phyloP scores from a whole-genome alignment of 768 basidiomycete genomes.

The Agaricus subrufescens region DNA sequence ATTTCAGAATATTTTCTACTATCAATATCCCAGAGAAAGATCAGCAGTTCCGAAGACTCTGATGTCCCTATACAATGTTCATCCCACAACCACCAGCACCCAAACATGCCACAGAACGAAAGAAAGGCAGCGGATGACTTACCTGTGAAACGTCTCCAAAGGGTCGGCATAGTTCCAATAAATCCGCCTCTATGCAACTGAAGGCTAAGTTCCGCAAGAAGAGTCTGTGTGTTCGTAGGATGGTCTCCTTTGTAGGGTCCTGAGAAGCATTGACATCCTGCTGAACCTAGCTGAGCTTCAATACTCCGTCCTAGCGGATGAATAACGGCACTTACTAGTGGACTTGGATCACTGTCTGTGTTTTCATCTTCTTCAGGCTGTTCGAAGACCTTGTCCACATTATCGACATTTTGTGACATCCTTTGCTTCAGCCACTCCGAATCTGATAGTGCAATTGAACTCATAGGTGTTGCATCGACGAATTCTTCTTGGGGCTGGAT shows the following conservation, averaged over 20 bases:
- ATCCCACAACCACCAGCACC: conserved; percentile 24
- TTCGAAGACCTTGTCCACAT: conserved; percentile 47
- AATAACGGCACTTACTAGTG: conserved; percentile 7
- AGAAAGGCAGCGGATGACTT: conserved; percentile 19
- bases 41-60: conserved; percentile 40
- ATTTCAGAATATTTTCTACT: conserved; percentile 51
- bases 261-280: conserved; percentile 18
- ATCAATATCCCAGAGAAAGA: conserved; percentile 40
- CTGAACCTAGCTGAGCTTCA: neutral
- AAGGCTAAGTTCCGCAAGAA: conserved; percentile 97
- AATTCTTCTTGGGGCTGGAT: conserved; percentile 12
- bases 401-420: conserved; percentile 46
- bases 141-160: conserved; percentile 81
- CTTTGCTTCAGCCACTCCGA: conserved; percentile 71
- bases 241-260: conserved; percentile 44
- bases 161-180: conserved; percentile 55
- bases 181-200: conserved; percentile 68
- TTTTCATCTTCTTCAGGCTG: conserved; percentile 52
- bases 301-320: neutral
- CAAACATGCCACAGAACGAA: conserved; percentile 11
- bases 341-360: conserved; percentile 8
- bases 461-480: conserved; percentile 15
- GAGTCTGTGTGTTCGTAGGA: conserved; percentile 71
- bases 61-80: conserved; percentile 54
- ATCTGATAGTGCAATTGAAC: conserved; percentile 48